A percentile compares a stretch with the other conserved stretches of the same genome.
phyloP scores from a whole-genome alignment of 208 protist species.

The Crithidia thermophila region DNA sequence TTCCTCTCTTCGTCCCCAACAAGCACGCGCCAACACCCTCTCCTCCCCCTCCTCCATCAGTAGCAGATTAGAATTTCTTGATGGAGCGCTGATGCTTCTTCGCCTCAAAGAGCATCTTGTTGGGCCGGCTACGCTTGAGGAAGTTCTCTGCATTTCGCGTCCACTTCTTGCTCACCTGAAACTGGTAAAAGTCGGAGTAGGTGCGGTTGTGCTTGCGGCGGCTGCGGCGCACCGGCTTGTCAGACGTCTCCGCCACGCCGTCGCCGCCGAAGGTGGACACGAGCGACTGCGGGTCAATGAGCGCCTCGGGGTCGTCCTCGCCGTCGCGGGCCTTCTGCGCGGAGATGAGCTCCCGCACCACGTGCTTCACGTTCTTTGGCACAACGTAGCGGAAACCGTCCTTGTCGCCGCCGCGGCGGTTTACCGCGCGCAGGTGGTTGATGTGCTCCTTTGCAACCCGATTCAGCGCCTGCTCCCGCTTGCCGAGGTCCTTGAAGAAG shows the following conservation, averaged over 20 bases:
- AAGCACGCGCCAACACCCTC: neutral
- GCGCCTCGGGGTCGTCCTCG: conserved; percentile 21
- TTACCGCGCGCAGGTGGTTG: conserved; percentile 69
- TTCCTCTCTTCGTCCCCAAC: too few species aligned
- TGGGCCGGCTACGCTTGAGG: conserved; percentile 65
- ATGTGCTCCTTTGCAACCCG: conserved; percentile 62
- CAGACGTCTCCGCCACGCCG: conserved; percentile 43
- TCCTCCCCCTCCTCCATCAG: neutral
- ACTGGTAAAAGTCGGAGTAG: conserved; percentile 88
- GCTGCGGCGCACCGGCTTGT: conserved; percentile 68
- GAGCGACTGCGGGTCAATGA: conserved; percentile 52
- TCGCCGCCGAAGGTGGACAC: conserved; percentile 76
- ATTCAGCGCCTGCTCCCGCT: conserved; percentile 57
- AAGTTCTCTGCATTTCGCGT: conserved; percentile 90
- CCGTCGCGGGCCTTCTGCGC: conserved; percentile 33
- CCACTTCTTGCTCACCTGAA: conserved; percentile 88
- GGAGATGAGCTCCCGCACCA: conserved; percentile 69
- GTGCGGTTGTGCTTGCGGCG: conserved; percentile 43
- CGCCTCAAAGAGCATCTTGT: conserved; percentile 84
- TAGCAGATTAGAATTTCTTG: conserved; percentile 62
- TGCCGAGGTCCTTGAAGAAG: conserved; percentile 83
- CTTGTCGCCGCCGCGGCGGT: conserved; percentile 85
- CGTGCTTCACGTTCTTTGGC: conserved; percentile 70
- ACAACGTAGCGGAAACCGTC: conserved; percentile 90
- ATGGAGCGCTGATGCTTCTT: conserved; percentile 87